Evolutionary conservation across 2,329 filamentous ascomycete species (phyloP).

Genomic region (Trichoderma sp.): DNA sequence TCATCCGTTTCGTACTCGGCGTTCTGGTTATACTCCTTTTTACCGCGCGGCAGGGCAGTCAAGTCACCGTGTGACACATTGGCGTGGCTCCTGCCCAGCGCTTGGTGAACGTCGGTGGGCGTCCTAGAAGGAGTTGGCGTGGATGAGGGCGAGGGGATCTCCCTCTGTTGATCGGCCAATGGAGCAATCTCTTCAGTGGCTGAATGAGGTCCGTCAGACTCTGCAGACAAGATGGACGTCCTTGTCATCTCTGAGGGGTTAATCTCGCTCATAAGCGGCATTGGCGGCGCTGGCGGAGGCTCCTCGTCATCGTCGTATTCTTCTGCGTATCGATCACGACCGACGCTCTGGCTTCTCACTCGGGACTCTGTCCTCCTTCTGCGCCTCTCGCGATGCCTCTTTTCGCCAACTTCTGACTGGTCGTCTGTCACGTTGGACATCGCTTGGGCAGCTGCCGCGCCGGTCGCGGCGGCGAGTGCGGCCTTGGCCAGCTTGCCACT

Average conservation of each 20-base stretch:
- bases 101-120: slow-evolving; percentile 58
- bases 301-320: slow-evolving; percentile 62
- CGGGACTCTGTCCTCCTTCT: slow-evolving; percentile 54
- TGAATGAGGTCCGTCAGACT: slow-evolving; percentile 72
- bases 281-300: slow-evolving; percentile 63
- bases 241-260: slow-evolving; percentile 85
- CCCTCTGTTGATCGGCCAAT: slow-evolving; percentile 65
- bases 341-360: slow-evolving; percentile 48
- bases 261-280: slow-evolving; percentile 86
- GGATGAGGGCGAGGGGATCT: slow-evolving; percentile 61
- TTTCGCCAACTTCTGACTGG: slow-evolving; percentile 51
- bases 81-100: slow-evolving; percentile 68
- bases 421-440: slow-evolving; percentile 42
- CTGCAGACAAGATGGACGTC: slow-evolving; percentile 81
- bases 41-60: slow-evolving; percentile 54
- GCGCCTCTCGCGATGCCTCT: slow-evolving; percentile 54
- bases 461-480: slow-evolving; percentile 50
- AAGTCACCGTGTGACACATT: slow-evolving; percentile 64
- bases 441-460: slow-evolving; percentile 42
- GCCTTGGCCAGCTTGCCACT: slow-evolving; percentile 50
- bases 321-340: slow-evolving; percentile 50
- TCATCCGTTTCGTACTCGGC: slow-evolving; percentile 55
- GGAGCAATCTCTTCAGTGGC: slow-evolving; percentile 65
- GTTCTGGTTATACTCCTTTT: slow-evolving; percentile 49
- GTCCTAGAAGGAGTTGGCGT: slow-evolving; percentile 64